These are phyloP conservation scores for Ceriops decandra DNA, from an alignment of 345 rosid species.

Conservation along the genomic window DNA sequence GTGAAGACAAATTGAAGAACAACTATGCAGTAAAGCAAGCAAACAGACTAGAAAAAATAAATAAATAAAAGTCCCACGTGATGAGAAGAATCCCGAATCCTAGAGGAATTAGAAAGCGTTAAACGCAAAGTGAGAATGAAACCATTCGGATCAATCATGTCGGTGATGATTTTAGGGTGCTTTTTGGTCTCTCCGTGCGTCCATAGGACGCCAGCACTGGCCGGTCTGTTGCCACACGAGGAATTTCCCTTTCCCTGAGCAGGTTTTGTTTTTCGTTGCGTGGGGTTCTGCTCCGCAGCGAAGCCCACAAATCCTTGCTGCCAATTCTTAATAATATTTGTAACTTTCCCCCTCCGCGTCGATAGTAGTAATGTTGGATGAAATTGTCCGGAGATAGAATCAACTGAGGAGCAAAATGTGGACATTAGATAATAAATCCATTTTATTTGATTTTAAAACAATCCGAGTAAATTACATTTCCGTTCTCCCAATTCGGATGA, in stretches of 20 bases:
- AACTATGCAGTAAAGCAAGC: neutral
- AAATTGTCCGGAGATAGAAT: too few relatives aligned
- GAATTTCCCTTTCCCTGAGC: too few relatives aligned
- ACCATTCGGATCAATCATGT: slow-evolving; percentile 21
- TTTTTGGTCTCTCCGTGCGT: slow-evolving; percentile 3
- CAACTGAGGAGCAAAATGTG: too few relatives aligned
- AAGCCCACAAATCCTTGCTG: slow-evolving; percentile 1
- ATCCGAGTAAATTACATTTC: too few relatives aligned
- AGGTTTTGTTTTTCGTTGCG: neutral
- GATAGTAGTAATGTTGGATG: too few relatives aligned
- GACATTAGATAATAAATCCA: too few relatives aligned
- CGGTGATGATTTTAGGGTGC: slow-evolving; percentile 28
- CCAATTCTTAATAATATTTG: neutral
- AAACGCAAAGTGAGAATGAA: neutral
- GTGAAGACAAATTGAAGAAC: neutral
- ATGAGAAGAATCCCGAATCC: neutral
- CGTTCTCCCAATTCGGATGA: too few relatives aligned
- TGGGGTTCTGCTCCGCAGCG: neutral
- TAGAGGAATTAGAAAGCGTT: neutral
- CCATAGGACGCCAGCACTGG: neutral
- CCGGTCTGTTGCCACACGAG: neutral
- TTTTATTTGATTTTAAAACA: too few relatives aligned
- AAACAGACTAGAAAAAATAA: too few relatives aligned
- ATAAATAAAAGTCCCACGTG: neutral
- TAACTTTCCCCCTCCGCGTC: too few relatives aligned